Conservation (phyloP, 306 rosid genomes). For the Malus orientalis region DNA sequence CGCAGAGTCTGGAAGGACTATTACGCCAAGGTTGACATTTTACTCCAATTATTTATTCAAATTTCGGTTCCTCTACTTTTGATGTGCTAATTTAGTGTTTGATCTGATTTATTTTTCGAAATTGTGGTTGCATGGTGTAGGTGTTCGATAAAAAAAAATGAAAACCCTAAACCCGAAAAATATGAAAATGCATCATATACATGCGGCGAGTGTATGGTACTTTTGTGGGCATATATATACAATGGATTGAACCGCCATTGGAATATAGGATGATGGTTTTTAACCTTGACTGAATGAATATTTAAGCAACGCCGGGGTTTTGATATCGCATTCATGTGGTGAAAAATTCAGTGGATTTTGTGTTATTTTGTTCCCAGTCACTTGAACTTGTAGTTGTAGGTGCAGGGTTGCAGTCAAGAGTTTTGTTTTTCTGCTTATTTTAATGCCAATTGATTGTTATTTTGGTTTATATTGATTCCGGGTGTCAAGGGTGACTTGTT, state of each 20-base stretch:
- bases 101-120: not conserved
- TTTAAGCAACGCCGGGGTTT: not conserved
- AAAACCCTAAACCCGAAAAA: not conserved
- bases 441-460: not conserved
- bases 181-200: not conserved
- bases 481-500: not conserved
- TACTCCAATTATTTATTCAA: not conserved
- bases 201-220: not conserved
- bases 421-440: not conserved
- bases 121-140: not conserved
- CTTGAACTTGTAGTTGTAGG: not conserved
- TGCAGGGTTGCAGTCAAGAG: not conserved
- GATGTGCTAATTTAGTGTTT: not conserved
- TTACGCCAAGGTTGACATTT: conserved; percentile 50
- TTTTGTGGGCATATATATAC: not conserved
- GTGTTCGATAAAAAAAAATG: not conserved
- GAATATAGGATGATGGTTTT: not conserved
- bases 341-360: not conserved
- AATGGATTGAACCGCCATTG: not conserved
- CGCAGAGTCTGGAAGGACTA: conserved; percentile 89
- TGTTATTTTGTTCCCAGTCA: not conserved
- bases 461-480: not conserved
- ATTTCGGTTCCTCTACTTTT: not conserved
- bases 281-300: not conserved
- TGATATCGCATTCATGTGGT: not conserved